These are phyloP conservation scores for Noccaea bulbosa DNA, from an alignment of 345 rosid genomes.

Conservation along the genomic window DNA sequence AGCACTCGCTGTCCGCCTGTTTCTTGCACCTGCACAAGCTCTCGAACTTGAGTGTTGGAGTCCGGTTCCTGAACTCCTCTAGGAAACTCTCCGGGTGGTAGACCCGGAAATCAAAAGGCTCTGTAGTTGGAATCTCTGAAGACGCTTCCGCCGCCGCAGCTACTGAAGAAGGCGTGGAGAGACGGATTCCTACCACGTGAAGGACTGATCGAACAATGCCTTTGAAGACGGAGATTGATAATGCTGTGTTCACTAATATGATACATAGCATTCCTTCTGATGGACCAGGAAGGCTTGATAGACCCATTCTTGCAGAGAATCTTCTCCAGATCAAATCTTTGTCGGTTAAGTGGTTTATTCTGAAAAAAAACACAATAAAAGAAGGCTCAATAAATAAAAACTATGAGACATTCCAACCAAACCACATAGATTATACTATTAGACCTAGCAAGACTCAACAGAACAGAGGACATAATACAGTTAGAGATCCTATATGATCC, in stretches of 20 bases:
- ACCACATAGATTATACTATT: too few relatives aligned
- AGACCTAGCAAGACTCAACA: conserved; percentile 4
- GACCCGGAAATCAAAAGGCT: conserved; percentile 48
- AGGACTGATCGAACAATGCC: conserved; percentile 71
- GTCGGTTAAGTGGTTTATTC: conserved; percentile 32
- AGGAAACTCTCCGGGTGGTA: conserved; percentile 55
- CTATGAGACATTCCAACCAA: too few relatives aligned
- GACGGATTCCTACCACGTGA: conserved; percentile 60
- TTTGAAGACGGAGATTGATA: conserved; percentile 74
- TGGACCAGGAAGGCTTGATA: conserved; percentile 85
- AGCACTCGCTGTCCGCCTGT: conserved; percentile 62
- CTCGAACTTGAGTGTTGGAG: conserved; percentile 59
- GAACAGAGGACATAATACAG: neutral
- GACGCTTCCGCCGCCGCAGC: conserved; percentile 33
- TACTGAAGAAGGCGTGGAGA: conserved; percentile 43
- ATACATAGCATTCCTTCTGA: conserved; percentile 87
- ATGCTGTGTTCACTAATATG: conserved; percentile 81
- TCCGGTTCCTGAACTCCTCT: conserved; percentile 67
- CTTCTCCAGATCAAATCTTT: conserved; percentile 8
- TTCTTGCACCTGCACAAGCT: conserved; percentile 52
- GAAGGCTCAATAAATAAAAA: neutral
- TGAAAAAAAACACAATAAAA: conserved; percentile 39
- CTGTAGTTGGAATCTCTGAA: conserved; percentile 41
- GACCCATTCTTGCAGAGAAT: conserved; percentile 52
- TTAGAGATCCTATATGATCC: conserved; percentile 10